A percentile compares a stretch with the other conserved stretches of the same genome.
These are phyloP conservation scores for Hypoxylon subgilvum DNA, from an alignment of 495 filamentous ascomycete genomes.

Conservation along the genomic window DNA sequence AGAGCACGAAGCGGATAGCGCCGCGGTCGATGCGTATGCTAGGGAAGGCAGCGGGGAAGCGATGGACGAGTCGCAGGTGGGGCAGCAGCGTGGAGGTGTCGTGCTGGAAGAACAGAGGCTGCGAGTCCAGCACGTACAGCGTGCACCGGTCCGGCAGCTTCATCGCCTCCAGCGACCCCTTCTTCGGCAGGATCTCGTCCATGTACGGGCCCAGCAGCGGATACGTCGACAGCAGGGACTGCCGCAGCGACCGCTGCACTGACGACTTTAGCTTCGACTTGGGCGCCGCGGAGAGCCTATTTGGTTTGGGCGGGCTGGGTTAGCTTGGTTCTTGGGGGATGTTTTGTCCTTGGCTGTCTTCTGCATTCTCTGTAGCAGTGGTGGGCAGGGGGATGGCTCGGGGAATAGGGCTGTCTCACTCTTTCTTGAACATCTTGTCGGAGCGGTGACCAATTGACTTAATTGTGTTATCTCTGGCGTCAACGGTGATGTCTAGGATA, in stretches of 20 bases:
- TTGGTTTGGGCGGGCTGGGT: constrained; percentile 8
- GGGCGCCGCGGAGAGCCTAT: constrained; percentile 68
- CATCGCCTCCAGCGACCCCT: constrained; percentile 85
- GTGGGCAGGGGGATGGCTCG: no score
- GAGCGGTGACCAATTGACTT: constrained; percentile 19
- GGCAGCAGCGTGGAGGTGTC: constrained; percentile 75
- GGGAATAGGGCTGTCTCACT: constrained; percentile 59
- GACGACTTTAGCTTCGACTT: constrained; percentile 98
- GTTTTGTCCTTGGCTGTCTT: not conserved
- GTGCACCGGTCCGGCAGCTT: constrained; percentile 90
- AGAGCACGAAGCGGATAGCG: constrained; percentile 94
- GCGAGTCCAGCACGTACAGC: constrained; percentile 79
- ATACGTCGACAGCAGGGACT: constrained; percentile 80
- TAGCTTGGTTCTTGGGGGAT: constrained; percentile 13
- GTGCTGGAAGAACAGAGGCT: constrained; percentile 89
- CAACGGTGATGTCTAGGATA: not conserved
- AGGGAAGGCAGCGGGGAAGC: constrained; percentile 69
- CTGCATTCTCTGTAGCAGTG: no score
- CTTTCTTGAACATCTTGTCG: constrained; percentile 86
- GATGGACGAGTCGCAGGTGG: constrained; percentile 78
- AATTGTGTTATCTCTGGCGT: constrained; percentile 4
- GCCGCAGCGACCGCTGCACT: constrained; percentile 82
- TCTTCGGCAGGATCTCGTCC: constrained; percentile 95
- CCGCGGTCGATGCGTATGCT: constrained; percentile 83
- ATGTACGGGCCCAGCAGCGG: constrained; percentile 86